A percentile compares a stretch with the other conserved stretches of the same genome.
Conservation (phyloP, 208 protist species). For the Phytomonas sp. region DNA sequence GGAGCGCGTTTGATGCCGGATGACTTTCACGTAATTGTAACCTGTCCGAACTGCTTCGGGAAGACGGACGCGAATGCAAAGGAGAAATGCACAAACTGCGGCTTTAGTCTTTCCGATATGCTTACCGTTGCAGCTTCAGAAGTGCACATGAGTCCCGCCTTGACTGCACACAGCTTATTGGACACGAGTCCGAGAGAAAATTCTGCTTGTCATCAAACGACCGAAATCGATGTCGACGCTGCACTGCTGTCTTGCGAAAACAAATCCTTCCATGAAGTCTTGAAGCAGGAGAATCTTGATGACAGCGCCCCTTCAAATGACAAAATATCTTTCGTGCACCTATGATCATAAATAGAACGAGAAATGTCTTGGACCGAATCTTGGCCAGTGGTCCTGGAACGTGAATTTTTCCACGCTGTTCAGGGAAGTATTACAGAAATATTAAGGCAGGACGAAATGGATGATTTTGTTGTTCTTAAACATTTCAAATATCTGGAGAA, state of each 20-base stretch:
- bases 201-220: not conserved
- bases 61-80: slow-evolving; percentile 32
- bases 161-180: not conserved
- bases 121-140: slow-evolving; percentile 19
- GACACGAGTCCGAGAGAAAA: not conserved
- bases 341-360: not conserved
- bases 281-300: not conserved
- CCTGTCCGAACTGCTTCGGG: slow-evolving; percentile 53
- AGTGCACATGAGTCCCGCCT: slow-evolving; percentile 13
- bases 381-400: not conserved
- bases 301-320: not conserved
- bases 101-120: slow-evolving; percentile 23
- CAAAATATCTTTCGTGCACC: not conserved
- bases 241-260: not conserved
- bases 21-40: slow-evolving; percentile 20
- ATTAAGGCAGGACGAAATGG: not conserved
- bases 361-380: not conserved
- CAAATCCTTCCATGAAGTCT: not conserved
- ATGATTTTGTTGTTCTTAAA: not conserved
- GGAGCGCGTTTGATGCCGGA: slow-evolving; percentile 24
- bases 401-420: not conserved
- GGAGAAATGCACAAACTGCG: slow-evolving; percentile 58
- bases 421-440: not conserved
- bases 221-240: not conserved
- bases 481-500: not conserved